Evolutionary conservation across 352 stramenopile genomes (phyloP), one percentile per base, ranked within the genome.

Genomic region (Globisporangium carolinianum): DNA sequence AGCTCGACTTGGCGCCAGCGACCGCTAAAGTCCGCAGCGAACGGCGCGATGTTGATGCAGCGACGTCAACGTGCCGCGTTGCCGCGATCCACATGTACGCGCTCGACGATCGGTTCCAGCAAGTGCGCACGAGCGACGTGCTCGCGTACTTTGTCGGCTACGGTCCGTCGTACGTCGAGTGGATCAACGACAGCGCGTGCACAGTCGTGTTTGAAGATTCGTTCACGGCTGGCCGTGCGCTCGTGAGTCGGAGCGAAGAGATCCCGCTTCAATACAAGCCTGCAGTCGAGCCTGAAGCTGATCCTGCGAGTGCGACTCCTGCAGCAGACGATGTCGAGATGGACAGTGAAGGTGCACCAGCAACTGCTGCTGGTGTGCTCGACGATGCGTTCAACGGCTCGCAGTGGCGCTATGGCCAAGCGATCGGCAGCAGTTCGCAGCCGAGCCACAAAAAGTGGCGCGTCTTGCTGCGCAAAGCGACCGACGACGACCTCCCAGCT

Each of bases 121-220:
- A 86, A 54, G 83, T 94, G 17, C 80, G 84, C 46, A 92, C 82
- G 49, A 88, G 68, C 55, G 84, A 94, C 55, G 66, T 94, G 15
- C 68, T 92, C 60, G 74, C 65, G 45, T 94, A 92, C 52, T 94
- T 94, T 57, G 60, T 68, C 0, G 84, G 80, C 6, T 94, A 90
- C 56, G 80, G 82, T 0, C 84, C 84, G 12, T 89, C 81, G 18
- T 94, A 94, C 67, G 80, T 94, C 47, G 84, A 94, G 59, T 94
- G 84, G 84, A 73, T 92, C 65, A 91, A 94, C 69, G 82, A 94
- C 69, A 90, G 78, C 48, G 80, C 82, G 55, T 92, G 82, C 53
- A 94, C 82, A 1, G 66, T 94, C 15, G 79, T 94, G 24, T 94
- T 94, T 58, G 66, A 92, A 59, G 84, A 94, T 46, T 56, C 76